Evolutionary conservation across 208 protist genomes (phyloP), one percentile per base, ranked within the genome.

Genomic region (Leishmania lainsoni): DNA sequence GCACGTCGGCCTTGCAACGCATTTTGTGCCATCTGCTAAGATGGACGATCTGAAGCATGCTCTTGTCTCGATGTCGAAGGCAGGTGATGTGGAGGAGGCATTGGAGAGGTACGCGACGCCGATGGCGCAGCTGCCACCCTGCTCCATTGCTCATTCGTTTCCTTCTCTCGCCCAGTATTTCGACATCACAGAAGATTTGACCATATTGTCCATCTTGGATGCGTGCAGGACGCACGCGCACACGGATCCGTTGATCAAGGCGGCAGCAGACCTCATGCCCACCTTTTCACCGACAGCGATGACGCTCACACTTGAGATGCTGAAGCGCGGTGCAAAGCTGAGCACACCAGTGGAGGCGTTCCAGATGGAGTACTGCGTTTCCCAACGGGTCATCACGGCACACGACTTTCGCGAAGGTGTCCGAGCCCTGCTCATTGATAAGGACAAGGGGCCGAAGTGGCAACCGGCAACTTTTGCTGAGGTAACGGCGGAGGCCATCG

Each of bases 381-480:
- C 91, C 35, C 83, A 93, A 71, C 87, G 82, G 56, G 70, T 89
- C 51, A 52, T 79, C 39, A 61, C 61, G 12, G 80, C 76, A 69
- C 35, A 81, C 75, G 93, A 98, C 71, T 97, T 97, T 76, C 77
- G 63, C 75, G 93, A 95, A 79, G 94, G 95, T 69, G 93, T 97
- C n/a, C 76, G 91, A 35, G 93, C 93, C 29, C 58, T 96, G 56
- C 88, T 98, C 16, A 81, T 97, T 59, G 94, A 97, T 66, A 97
- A 97, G 80, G 88, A 90, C 66, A 92, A 95, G 61, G 84, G 89
- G 65, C 93, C 93, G 3, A 86, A 92, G 70, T 98, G 95, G 95
- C 82, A 84, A n/a, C 93, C 87, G n/a, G 26, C 56, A 32, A 91
- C 61, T 1, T 49, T 96, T 22, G 72, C 77, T 22, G 89, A 96